Evolutionary conservation across 208 protist genomes (phyloP).

Genomic region (Entamoeba dispar): DNA sequence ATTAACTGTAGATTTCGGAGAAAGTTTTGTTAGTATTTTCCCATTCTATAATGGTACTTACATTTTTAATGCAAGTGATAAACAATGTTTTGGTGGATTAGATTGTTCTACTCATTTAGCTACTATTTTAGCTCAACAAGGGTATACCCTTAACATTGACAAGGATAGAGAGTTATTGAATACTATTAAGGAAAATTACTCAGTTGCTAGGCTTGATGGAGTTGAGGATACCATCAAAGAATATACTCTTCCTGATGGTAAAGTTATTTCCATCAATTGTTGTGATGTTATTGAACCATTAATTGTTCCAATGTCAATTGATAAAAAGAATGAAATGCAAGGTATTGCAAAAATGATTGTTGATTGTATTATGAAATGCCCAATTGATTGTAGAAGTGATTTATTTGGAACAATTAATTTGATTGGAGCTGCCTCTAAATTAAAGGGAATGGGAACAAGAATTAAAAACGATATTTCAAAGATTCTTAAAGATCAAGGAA

Average conservation of each 20-base stretch:
- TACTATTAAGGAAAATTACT: not conserved
- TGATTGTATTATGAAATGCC: not conserved
- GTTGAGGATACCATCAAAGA: not conserved
- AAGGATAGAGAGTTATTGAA: not conserved
- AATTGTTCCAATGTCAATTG: not conserved
- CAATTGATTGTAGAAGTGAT: not conserved
- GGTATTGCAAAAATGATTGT: not conserved
- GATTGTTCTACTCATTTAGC: not conserved
- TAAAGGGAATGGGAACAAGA: not conserved
- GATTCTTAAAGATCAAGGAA: not conserved
- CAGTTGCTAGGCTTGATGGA: not conserved
- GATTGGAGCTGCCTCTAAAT: not conserved
- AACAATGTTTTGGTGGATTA: not conserved
- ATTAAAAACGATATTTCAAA: not conserved
- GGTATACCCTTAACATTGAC: not conserved
- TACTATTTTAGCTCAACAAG: not conserved
- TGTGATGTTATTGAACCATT: not conserved
- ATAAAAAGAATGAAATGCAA: not conserved
- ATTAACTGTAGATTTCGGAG: not conserved
- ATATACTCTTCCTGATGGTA: not conserved
- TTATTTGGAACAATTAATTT: not conserved
- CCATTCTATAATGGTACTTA: not conserved
- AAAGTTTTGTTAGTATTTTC: not conserved
- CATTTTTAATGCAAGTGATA: not conserved
- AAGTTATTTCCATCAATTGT: not conserved